Evolutionary conservation across 345 rosid species (phyloP).

Genomic region (Citrus maxima): DNA sequence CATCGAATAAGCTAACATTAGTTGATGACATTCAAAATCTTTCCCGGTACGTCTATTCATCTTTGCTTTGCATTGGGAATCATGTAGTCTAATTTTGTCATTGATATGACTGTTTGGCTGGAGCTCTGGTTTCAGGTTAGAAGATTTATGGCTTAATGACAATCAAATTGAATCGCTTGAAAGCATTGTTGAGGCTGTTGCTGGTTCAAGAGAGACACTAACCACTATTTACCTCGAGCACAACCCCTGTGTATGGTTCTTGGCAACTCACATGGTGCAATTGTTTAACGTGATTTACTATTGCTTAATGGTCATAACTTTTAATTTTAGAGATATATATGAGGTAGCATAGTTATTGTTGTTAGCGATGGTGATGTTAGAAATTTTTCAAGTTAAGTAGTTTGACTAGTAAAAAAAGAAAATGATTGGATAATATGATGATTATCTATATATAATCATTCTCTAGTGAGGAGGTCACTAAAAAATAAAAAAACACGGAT

Average conservation of each 20-base stretch:
- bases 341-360: neutral
- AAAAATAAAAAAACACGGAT: too few relatives aligned
- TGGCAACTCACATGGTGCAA: slow-evolving; percentile 4
- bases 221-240: slow-evolving; percentile 90
- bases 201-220: slow-evolving; percentile 75
- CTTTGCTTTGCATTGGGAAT: neutral
- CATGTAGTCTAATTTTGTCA: neutral
- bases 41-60: slow-evolving; percentile 43
- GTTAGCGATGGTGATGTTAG: neutral
- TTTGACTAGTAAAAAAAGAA: too few relatives aligned
- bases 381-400: too few relatives aligned
- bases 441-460: too few relatives aligned
- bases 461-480: too few relatives aligned
- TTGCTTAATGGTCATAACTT: neutral
- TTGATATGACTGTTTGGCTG: slow-evolving; percentile 16
- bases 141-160: slow-evolving; percentile 94
- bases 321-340: neutral
- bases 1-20: slow-evolving; percentile 80
- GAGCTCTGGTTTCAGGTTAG: slow-evolving; percentile 53
- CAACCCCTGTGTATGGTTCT: slow-evolving; percentile 83
- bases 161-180: slow-evolving; percentile 84
- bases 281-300: slow-evolving; percentile 7
- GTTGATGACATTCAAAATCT: slow-evolving; percentile 78
- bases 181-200: slow-evolving; percentile 57
- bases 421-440: too few relatives aligned